Conservation (phyloP, 148 eudicot species). For the Spergularia marina region DNA sequence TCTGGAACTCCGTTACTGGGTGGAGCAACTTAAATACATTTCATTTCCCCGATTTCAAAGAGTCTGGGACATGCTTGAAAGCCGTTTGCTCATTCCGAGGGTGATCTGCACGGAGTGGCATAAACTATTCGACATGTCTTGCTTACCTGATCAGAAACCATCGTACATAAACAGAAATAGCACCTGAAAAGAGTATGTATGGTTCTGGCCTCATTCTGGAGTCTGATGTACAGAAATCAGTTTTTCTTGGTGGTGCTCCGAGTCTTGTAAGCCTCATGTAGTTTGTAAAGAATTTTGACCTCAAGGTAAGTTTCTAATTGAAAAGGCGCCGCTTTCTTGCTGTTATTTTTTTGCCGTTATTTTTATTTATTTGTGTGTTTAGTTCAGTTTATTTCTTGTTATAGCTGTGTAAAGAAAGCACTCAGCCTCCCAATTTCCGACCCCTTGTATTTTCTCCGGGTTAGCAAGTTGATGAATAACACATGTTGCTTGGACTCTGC, state of each 20-base stretch:
- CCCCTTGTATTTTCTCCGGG: no score
- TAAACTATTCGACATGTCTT: not conserved
- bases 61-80: slow-evolving; percentile 5
- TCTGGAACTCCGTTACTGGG: slow-evolving; percentile 42
- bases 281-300: not conserved
- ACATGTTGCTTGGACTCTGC: no score
- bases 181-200: slow-evolving; percentile 20
- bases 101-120: not conserved
- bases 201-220: not conserved
- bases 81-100: not conserved
- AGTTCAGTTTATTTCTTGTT: no score
- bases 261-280: slow-evolving; percentile 17
- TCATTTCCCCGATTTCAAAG: not conserved
- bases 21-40: slow-evolving; percentile 25
- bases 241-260: not conserved
- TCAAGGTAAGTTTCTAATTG: not conserved
- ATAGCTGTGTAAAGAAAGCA: no score
- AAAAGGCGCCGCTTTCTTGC: not conserved
- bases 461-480: no score
- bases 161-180: slow-evolving; percentile 15
- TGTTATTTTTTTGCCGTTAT: not conserved
- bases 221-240: slow-evolving; percentile 8
- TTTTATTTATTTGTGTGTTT: not conserved
- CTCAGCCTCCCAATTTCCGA: no score
- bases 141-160: slow-evolving; percentile 1